phyloP scores from a whole-genome alignment of 1,139 yeast species.

The Lodderomyces theae region DNA sequence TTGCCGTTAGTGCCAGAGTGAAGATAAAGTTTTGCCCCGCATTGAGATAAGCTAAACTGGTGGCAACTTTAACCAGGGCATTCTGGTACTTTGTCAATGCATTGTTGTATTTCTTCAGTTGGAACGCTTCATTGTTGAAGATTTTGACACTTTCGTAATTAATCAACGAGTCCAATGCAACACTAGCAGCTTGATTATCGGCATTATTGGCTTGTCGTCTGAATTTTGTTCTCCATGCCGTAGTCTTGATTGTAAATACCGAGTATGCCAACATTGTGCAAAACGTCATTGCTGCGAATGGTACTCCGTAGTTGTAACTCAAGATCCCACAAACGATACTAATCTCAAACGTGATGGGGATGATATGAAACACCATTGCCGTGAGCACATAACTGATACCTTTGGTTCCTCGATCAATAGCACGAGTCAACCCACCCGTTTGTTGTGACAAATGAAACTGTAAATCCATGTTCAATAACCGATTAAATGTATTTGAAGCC shows the following conservation, averaged over 20 bases:
- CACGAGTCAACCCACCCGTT: conserved; percentile 94
- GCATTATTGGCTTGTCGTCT: conserved; percentile 91
- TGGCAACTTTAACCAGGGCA: conserved; percentile 84
- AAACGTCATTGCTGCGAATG: conserved; percentile 87
- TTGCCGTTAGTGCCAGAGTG: conserved; percentile 86
- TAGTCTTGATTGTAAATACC: conserved; percentile 81
- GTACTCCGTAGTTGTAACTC: conserved; percentile 85
- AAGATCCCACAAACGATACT: conserved; percentile 89
- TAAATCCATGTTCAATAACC: conserved; percentile 77
- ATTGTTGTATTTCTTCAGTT: conserved; percentile 75
- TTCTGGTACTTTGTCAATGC: conserved; percentile 75
- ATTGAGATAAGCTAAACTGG: conserved; percentile 85
- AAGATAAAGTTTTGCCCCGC: conserved; percentile 92
- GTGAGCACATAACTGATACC: conserved; percentile 91
- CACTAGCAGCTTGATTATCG: conserved; percentile 90
- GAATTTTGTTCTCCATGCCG: conserved; percentile 95
- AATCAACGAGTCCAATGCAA: conserved; percentile 89
- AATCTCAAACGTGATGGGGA: conserved; percentile 91
- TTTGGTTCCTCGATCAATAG: conserved; percentile 96
- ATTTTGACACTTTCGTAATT: conserved; percentile 94
- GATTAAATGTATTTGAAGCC: conserved; percentile 83
- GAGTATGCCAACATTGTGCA: conserved; percentile 87
- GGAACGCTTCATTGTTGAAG: conserved; percentile 83
- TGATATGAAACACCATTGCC: conserved; percentile 95
- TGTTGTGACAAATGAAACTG: conserved; percentile 89